Base-by-base conservation (phyloP, 768 basidiomycete genomes). In the Leccinum sublutescens region DNA sequence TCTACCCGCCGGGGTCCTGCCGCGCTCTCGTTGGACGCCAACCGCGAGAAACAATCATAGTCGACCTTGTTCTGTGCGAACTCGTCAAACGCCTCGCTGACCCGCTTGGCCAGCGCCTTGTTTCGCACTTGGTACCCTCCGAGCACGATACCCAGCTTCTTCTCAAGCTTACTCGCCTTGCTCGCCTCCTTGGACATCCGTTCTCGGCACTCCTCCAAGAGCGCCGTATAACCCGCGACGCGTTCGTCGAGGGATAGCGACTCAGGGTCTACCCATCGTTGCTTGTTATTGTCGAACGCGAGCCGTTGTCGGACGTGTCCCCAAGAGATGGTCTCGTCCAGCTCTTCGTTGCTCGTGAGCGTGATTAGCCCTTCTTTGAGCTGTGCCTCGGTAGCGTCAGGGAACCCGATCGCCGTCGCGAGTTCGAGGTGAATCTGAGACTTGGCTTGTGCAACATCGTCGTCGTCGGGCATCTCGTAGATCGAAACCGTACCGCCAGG, bases 51-150 rank as follows among this genome's bases (percentile, higher is more conserved):
- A 70, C 89, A 91, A 63, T 91, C 87, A 63, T 88, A 77, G 47
- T 96, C 93, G 31, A 88, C 63, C 66, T 88, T 78, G 19, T 79
- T 80, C 68, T 79, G 79, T 57, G 87, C 82, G 31, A 95, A 78
- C 64, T 88, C 88, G 34, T 83, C 84, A 70, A 92, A 93, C 1
- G 85, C 83, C 29, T 85, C 83, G 2, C 76, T 78, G 49, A 92
- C 69, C 2, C 87, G 85, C 71, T 83, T 85, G 15, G 80, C 73
- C 3, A 95, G 79, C 43, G 83, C 82, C 67, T 80, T 80, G 29
- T 86, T 85, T 10, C 95, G 85, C 40, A 82, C 81, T 69, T 91
- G 85, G 72, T 98, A 98, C 9, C 97, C 97, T n/a, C 95, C 95
- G 3, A 98, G 83, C 14, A 84, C 83, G 58, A 94, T 85, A 9